Percentiles rank a stretch among this genome's conserved stretches.
Evolutionary conservation across 371 early-diverging fungal genomes (phyloP).

Genomic region (Rhizopus microsporus): DNA sequence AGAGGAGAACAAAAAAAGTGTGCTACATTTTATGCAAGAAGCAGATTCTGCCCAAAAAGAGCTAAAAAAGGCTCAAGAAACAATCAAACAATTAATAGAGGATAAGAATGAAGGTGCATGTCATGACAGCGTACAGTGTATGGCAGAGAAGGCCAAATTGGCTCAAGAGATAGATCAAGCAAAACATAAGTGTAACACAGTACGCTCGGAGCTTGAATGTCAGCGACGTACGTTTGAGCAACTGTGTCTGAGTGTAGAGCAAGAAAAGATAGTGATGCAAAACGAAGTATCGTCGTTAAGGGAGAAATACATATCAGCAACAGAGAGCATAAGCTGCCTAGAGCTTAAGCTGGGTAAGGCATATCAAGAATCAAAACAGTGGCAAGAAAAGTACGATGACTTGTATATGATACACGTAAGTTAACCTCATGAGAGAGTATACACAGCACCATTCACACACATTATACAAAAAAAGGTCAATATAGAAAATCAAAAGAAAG

Average conservation of each 20-base stretch:
- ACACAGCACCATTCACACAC: background rate
- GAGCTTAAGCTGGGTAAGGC: conserved; percentile 4
- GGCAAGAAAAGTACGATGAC: conserved; percentile 28
- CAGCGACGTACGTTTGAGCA: background rate
- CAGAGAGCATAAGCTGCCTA: background rate
- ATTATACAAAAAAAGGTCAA: background rate
- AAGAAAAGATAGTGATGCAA: background rate
- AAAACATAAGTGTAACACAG: background rate
- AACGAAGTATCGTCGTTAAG: conserved; percentile 15
- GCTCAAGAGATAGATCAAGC: background rate
- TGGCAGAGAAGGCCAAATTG: conserved; percentile 1
- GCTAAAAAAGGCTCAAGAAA: conserved; percentile 22
- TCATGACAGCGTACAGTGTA: conserved; percentile 9
- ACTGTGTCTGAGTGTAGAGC: background rate
- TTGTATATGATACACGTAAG: conserved; percentile 21
- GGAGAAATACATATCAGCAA: conserved; percentile 14
- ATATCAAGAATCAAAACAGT: background rate
- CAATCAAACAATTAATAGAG: conserved; percentile 18
- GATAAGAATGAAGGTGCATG: background rate
- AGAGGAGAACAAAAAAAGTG: conserved; percentile 45
- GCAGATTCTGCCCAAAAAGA: conserved; percentile 33
- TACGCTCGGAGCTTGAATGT: background rate
- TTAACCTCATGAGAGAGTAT: background rate
- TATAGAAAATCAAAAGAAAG: conserved; percentile 26
- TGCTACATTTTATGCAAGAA: conserved; percentile 42